Conservation (phyloP, 2,329 filamentous ascomycete genomes). For the Drechslerella dactyloides region DNA sequence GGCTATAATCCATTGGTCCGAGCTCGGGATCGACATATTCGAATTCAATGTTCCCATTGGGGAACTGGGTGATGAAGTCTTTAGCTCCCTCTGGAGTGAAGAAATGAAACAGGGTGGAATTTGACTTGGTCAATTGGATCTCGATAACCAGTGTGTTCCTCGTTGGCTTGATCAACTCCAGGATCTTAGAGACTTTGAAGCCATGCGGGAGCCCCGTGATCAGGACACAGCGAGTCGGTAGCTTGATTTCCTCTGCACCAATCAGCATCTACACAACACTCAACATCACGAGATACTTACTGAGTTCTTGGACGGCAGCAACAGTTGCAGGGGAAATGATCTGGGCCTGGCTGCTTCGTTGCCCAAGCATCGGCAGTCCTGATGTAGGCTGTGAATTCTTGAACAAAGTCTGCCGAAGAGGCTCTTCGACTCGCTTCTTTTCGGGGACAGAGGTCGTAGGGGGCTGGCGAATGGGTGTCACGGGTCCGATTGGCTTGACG, state of each 20-base stretch:
- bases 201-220: conserved; percentile 22
- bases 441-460: no score
- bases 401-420: no score
- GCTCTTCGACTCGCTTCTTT: no score
- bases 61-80: conserved; percentile 27
- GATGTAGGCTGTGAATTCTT: no score
- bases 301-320: conserved; percentile 4
- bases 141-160: conserved; percentile 29
- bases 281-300: neutral
- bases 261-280: conserved; percentile 2
- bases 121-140: conserved; percentile 22
- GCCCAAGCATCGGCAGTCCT: neutral
- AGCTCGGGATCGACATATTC: conserved; percentile 18
- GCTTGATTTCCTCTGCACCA: neutral
- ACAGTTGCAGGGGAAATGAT: neutral
- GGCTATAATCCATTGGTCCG: conserved; percentile 27
- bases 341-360: neutral
- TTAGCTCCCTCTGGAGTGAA: conserved; percentile 15
- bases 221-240: conserved; percentile 16
- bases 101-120: conserved; percentile 19
- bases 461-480: neutral
- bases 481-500: neutral
- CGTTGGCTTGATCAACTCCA: conserved; percentile 27
- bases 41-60: conserved; percentile 13
- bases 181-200: conserved; percentile 24